phyloP scores from a whole-genome alignment of 805 yeast species.

The Groenewaldozyma salmanticensis region DNA sequence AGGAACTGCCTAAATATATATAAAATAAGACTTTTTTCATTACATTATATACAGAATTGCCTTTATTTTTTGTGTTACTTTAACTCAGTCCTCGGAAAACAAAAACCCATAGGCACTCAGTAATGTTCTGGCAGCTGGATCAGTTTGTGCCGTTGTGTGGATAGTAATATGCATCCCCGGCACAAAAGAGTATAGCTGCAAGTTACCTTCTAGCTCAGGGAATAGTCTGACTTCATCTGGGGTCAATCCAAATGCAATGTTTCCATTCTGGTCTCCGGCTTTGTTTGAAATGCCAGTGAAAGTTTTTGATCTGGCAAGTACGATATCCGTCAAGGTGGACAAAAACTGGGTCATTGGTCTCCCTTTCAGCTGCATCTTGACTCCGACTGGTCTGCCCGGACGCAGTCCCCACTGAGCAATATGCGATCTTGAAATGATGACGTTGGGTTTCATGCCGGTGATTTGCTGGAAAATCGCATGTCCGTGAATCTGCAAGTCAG shows the following conservation, averaged over 20 bases:
- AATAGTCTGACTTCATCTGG: constrained; percentile 69
- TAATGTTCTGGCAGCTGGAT: constrained; percentile 77
- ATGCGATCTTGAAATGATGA: constrained; percentile 65
- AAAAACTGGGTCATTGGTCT: constrained; percentile 78
- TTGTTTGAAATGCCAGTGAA: constrained; percentile 67
- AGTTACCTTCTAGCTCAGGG: constrained; percentile 89
- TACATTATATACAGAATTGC: background rate
- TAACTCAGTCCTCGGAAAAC: constrained; percentile 46
- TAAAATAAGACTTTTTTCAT: background rate
- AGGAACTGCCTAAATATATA: background rate
- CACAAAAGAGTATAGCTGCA: constrained; percentile 79
- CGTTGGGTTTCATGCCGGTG: constrained; percentile 78
- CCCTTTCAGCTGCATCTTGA: constrained; percentile 68
- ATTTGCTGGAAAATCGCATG: constrained; percentile 79
- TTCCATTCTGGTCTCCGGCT: constrained; percentile 80
- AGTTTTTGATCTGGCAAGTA: constrained; percentile 85
- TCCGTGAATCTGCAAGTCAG: constrained; percentile 67
- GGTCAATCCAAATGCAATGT: constrained; percentile 73
- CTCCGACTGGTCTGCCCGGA: constrained; percentile 86
- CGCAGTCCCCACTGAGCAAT: constrained; percentile 81
- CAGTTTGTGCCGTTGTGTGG: constrained; percentile 84
- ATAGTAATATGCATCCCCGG: constrained; percentile 80
- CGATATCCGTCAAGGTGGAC: constrained; percentile 80
- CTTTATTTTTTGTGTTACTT: background rate
- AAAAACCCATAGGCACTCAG: constrained; percentile 78